These are phyloP conservation scores for Plasmodium ovale DNA, from an alignment of 169 alveolate species.

Conservation along the genomic window DNA sequence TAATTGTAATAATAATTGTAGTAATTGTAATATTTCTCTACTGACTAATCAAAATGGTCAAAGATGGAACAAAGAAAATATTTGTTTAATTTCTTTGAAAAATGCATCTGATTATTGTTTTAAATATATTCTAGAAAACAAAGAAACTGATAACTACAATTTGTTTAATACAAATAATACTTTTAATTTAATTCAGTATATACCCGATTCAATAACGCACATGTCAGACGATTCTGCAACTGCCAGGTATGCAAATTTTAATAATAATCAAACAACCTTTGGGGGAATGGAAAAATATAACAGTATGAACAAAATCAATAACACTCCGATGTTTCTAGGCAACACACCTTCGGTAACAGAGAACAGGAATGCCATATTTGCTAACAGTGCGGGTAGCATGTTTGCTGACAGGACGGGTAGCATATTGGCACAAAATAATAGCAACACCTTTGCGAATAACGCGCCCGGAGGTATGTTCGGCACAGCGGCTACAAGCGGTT, in stretches of 20 bases:
- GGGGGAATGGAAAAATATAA: constrained; percentile 4
- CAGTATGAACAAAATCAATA: constrained; percentile 6
- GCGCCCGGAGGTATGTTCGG: not conserved
- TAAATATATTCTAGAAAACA: not conserved
- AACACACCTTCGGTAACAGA: not conserved
- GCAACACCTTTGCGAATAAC: constrained; percentile 1
- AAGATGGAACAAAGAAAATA: constrained; percentile 45
- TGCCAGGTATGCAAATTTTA: not conserved
- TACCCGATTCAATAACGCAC: constrained; percentile 61
- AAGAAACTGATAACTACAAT: constrained; percentile 6
- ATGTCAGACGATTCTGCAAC: constrained; percentile 18
- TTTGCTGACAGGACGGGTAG: constrained; percentile 17
- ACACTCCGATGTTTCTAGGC: not conserved
- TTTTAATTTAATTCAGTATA: constrained; percentile 46
- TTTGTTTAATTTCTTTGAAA: constrained; percentile 43
- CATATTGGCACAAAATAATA: constrained; percentile 8
- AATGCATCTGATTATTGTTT: constrained; percentile 57
- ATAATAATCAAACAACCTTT: constrained; percentile 1
- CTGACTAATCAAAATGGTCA: not conserved
- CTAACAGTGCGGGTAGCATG: not conserved
- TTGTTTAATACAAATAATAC: constrained; percentile 4
- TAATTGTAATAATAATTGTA: not conserved
- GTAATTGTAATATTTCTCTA: not conserved
- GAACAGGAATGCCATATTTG: not conserved
- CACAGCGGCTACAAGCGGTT: not conserved